Evolutionary conservation across 2,329 filamentous ascomycete species (phyloP).

Genomic region (Fusarium oligoseptatum): DNA sequence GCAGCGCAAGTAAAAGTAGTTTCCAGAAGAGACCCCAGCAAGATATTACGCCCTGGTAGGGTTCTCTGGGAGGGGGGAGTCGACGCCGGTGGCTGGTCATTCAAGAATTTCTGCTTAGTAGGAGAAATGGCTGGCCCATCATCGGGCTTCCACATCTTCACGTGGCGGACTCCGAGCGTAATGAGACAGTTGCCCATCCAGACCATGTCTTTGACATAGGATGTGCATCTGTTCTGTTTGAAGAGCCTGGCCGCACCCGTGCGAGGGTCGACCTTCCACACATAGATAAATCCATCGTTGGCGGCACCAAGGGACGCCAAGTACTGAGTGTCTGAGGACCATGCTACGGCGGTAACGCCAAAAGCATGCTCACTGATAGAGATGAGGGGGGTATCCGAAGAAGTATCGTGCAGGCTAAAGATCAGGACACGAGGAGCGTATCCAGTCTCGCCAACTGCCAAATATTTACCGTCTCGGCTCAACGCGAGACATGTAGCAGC

Average conservation of each 20-base stretch:
- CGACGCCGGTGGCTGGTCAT: slow-evolving; percentile 54
- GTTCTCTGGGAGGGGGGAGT: slow-evolving; percentile 66
- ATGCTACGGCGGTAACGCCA: slow-evolving; percentile 89
- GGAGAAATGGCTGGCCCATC: slow-evolving; percentile 73
- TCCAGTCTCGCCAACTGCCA: slow-evolving; percentile 95
- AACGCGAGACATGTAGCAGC: slow-evolving; percentile 91
- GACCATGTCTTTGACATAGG: slow-evolving; percentile 84
- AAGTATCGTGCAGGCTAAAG: slow-evolving; percentile 85
- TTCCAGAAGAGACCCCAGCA: slow-evolving; percentile 86
- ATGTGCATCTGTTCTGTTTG: slow-evolving; percentile 92
- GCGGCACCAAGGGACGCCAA: slow-evolving; percentile 88
- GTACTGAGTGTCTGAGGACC: slow-evolving; percentile 87
- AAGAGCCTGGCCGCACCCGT: slow-evolving; percentile 84
- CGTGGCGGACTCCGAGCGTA: slow-evolving; percentile 89
- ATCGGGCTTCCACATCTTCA: slow-evolving; percentile 93
- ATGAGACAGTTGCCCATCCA: slow-evolving; percentile 90
- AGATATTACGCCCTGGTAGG: slow-evolving; percentile 86
- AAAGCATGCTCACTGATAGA: slow-evolving; percentile 91
- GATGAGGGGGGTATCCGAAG: slow-evolving; percentile 84
- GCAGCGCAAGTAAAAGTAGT: slow-evolving; percentile 85
- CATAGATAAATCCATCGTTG: slow-evolving; percentile 94
- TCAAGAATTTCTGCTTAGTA: slow-evolving; percentile 69
- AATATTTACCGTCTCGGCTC: slow-evolving; percentile 86
- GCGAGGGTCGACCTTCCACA: slow-evolving; percentile 88
- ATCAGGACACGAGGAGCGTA: slow-evolving; percentile 93